Percentiles rank a stretch among this genome's conserved stretches.
phyloP scores from a whole-genome alignment of 139 green algal species.

The Asterochloris sp. region DNA sequence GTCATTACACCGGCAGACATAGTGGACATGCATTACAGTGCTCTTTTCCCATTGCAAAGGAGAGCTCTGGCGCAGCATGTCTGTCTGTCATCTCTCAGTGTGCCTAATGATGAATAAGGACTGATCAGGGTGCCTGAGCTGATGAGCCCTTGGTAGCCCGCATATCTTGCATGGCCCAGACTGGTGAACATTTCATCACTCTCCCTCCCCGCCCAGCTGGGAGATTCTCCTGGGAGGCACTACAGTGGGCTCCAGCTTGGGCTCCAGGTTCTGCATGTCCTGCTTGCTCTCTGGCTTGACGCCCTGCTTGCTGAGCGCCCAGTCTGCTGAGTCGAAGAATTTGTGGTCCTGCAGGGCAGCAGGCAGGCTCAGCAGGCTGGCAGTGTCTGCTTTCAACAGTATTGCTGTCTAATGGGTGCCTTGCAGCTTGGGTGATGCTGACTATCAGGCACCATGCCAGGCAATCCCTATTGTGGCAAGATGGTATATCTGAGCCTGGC shows the following conservation, averaged over 20 bases:
- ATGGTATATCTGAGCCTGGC: background rate
- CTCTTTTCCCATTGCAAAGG: too few relatives aligned
- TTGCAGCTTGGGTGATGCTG: background rate
- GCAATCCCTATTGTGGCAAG: too few relatives aligned
- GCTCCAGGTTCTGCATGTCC: conserved; percentile 32
- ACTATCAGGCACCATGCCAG: background rate
- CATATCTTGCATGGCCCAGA: background rate
- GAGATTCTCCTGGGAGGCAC: conserved; percentile 41
- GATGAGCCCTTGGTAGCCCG: too few relatives aligned
- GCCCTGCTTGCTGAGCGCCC: conserved; percentile 64
- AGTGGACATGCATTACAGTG: background rate
- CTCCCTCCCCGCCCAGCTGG: conserved; percentile 45
- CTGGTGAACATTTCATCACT: background rate
- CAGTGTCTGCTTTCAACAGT: too few relatives aligned
- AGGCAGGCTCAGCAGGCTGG: background rate
- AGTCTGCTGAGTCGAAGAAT: conserved; percentile 85
- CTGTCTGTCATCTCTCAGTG: too few relatives aligned
- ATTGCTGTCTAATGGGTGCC: background rate
- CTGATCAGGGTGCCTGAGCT: too few relatives aligned
- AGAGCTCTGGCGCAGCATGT: too few relatives aligned
- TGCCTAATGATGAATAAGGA: too few relatives aligned
- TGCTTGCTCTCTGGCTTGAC: conserved; percentile 31
- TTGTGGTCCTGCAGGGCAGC: conserved; percentile 48
- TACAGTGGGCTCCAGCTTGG: conserved; percentile 60
- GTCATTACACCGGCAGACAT: background rate